Percentiles rank a stretch among this genome's conserved stretches.
These are phyloP conservation scores for Pythium volutum DNA, from an alignment of 352 stramenopile species.

Conservation along the genomic window DNA sequence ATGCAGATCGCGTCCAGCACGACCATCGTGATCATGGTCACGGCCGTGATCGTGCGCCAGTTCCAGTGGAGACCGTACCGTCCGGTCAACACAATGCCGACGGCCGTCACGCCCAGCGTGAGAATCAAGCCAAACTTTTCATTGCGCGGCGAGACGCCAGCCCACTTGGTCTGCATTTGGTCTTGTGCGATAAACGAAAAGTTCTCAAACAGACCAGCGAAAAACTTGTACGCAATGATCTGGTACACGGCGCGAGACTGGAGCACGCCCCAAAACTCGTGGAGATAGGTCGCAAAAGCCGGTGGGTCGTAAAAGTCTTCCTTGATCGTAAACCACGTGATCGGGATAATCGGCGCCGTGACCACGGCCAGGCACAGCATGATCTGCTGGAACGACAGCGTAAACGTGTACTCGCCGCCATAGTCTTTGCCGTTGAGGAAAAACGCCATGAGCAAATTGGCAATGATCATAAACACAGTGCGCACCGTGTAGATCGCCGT, in stretches of 20 bases:
- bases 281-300: constrained; percentile 25
- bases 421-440: constrained; percentile 39
- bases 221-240: constrained; percentile 32
- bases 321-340: constrained; percentile 29
- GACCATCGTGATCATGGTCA: constrained; percentile 31
- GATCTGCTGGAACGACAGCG: constrained; percentile 30
- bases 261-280: constrained; percentile 29
- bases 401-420: constrained; percentile 33
- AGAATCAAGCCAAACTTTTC: constrained; percentile 27
- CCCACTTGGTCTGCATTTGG: constrained; percentile 32
- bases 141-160: constrained; percentile 28
- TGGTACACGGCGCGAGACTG: constrained; percentile 31
- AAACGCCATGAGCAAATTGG: constrained; percentile 32
- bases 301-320: constrained; percentile 21
- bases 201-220: constrained; percentile 30
- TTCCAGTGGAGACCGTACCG: constrained; percentile 27
- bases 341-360: constrained; percentile 25
- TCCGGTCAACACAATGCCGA: constrained; percentile 25
- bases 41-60: constrained; percentile 31
- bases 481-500: constrained; percentile 31
- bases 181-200: constrained; percentile 27
- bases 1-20: constrained; percentile 28
- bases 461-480: constrained; percentile 28
- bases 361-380: constrained; percentile 27
- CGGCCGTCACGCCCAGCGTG: constrained; percentile 19